Conservation (phyloP, 768 basidiomycete genomes). For the Tephrocybe sp. region DNA sequence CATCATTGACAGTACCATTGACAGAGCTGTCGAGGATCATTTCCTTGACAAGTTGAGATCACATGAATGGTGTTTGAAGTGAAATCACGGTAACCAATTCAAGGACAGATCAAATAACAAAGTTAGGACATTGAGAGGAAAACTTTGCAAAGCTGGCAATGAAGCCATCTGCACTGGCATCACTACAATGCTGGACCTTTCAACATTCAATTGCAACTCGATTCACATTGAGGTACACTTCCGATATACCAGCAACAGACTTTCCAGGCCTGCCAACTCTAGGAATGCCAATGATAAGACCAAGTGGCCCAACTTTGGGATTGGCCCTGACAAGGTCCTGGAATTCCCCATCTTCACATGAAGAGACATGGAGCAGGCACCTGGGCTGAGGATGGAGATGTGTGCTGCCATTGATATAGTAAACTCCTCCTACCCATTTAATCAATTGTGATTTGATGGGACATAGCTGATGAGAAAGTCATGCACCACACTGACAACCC, state of each 20-base stretch:
- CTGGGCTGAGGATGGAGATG: no score
- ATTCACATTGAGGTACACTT: conserved; percentile 11
- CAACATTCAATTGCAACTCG: conserved; percentile 9
- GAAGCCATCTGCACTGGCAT: conserved; percentile 12
- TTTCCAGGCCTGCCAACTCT: conserved; percentile 13
- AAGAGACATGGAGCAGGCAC: no score
- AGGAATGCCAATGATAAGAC: conserved; percentile 16
- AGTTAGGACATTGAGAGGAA: conserved; percentile 14
- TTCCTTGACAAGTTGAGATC: conserved; percentile 25
- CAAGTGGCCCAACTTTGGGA: conserved; percentile 13
- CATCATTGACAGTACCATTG: conserved; percentile 36
- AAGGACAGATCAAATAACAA: conserved; percentile 19
- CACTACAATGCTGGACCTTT: neutral
- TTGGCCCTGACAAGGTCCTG: neutral
- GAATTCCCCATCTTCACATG: no score
- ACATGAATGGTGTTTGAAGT: conserved; percentile 29
- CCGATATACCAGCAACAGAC: conserved; percentile 18
- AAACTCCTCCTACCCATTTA: no score
- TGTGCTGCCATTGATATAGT: no score
- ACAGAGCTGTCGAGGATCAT: conserved; percentile 13
- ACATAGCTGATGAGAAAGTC: no score
- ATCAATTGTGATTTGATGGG: no score
- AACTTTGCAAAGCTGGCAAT: conserved; percentile 16
- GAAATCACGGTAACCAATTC: conserved; percentile 24
- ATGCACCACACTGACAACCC: no score